phyloP scores from a whole-genome alignment of 106 monocot genomes.

The Hemerocallis citrina region DNA sequence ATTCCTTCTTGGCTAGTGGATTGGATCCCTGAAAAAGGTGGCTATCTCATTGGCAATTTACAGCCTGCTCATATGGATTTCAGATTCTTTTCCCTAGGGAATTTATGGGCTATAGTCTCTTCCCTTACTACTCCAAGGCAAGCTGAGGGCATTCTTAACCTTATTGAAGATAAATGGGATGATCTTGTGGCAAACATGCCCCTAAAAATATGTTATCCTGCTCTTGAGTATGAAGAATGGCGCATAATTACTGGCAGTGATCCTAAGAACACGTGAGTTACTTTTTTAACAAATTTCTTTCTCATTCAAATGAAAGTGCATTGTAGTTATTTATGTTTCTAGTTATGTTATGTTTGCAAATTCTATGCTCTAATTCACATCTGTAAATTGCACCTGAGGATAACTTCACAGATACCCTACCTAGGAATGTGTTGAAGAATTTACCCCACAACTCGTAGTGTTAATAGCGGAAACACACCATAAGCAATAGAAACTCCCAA shows the following conservation, averaged over 20 bases:
- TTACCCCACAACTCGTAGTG: neutral
- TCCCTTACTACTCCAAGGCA: constrained; percentile 74
- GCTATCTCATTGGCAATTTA: constrained; percentile 90
- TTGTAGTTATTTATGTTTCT: neutral
- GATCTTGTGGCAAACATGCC: constrained; percentile 87
- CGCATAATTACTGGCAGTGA: constrained; percentile 90
- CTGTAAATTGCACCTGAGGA: neutral
- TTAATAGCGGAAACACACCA: neutral
- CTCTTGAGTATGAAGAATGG: constrained; percentile 88
- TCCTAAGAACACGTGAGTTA: constrained; percentile 86
- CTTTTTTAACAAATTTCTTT: neutral
- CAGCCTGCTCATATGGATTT: constrained; percentile 99
- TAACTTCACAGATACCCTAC: neutral
- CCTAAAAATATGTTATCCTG: constrained; percentile 86
- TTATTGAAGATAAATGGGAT: constrained; percentile 89
- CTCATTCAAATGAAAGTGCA: neutral
- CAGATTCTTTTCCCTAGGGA: constrained; percentile 90
- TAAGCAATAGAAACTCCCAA: too few relatives aligned
- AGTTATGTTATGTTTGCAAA: neutral
- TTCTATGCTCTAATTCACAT: neutral
- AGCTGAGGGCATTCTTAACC: constrained; percentile 70
- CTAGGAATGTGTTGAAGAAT: too few relatives aligned
- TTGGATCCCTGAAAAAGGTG: constrained; percentile 91
- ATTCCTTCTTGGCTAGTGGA: constrained; percentile 90
- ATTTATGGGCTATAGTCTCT: constrained; percentile 86